Evolutionary conservation across 192 early-diverging fungal species (phyloP).

Genomic region (Coemansia sp.): DNA sequence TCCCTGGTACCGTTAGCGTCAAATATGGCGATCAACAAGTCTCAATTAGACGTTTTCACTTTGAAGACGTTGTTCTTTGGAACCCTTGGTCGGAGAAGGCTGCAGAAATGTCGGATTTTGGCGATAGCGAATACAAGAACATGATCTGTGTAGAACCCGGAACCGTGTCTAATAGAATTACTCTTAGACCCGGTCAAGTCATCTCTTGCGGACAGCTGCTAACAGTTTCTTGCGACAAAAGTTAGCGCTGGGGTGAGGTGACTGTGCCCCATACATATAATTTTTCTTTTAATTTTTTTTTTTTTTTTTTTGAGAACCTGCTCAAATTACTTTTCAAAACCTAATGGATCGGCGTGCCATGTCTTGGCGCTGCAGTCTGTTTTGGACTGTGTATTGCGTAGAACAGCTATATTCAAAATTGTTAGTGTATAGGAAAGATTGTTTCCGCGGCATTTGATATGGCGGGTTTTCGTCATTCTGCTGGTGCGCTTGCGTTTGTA

Average conservation of each 20-base stretch:
- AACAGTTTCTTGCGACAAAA: constrained; percentile 2
- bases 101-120: constrained; percentile 86
- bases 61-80: constrained; percentile 78
- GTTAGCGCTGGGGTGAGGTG: too few species aligned
- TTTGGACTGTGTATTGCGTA: neutral
- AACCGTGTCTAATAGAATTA: constrained; percentile 65
- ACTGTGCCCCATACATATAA: too few species aligned
- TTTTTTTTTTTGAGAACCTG: neutral
- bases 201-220: constrained; percentile 76
- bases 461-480: too few species aligned
- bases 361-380: neutral
- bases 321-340: neutral
- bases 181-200: constrained; percentile 64
- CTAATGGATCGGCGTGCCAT: neutral
- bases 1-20: constrained; percentile 52
- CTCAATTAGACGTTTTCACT: constrained; percentile 37
- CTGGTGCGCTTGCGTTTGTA: too few species aligned
- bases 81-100: constrained; percentile 96
- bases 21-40: constrained; percentile 22
- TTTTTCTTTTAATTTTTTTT: neutral
- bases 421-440: too few species aligned
- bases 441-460: too few species aligned
- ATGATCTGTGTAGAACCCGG: constrained; percentile 93
- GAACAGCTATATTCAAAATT: too few species aligned
- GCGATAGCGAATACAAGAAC: constrained; percentile 76